Conservation (phyloP, 805 yeast species). For the Schizosaccharomyces osmophilus region DNA sequence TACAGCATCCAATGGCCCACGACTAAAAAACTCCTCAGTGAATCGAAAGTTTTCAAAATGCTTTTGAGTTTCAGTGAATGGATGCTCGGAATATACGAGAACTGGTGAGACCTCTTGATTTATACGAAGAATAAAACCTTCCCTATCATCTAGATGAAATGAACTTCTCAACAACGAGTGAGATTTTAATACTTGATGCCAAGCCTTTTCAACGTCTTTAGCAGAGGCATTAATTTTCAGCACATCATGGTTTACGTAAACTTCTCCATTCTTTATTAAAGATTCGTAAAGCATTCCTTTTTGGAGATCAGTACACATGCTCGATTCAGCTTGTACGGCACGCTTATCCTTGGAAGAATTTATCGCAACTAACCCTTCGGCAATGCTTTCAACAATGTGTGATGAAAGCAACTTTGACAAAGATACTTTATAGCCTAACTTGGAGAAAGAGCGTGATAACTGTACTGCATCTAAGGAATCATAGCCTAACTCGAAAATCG, state of each 20-base stretch:
- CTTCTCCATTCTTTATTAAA: neutral
- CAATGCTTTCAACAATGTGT: no score
- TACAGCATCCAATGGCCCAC: neutral
- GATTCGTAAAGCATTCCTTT: conserved; percentile 4
- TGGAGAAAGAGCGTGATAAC: neutral
- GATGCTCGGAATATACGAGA: neutral
- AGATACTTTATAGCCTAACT: neutral
- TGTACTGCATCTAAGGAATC: conserved; percentile 5
- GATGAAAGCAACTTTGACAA: neutral
- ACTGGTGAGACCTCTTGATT: neutral
- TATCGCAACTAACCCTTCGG: no score
- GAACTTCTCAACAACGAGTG: neutral
- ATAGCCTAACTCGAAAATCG: conserved; percentile 4
- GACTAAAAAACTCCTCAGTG: neutral
- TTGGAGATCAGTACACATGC: conserved; percentile 5
- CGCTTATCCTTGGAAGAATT: no score
- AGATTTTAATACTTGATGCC: neutral
- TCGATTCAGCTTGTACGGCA: no score
- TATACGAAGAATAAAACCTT: neutral
- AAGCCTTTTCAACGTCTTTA: neutral
- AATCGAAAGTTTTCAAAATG: neutral
- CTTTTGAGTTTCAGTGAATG: neutral
- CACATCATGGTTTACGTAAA: neutral
- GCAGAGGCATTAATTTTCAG: neutral
- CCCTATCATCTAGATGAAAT: neutral